Evolutionary conservation across 495 filamentous ascomycete genomes (phyloP).

Genomic region (Massariosphaeria phaeospora): DNA sequence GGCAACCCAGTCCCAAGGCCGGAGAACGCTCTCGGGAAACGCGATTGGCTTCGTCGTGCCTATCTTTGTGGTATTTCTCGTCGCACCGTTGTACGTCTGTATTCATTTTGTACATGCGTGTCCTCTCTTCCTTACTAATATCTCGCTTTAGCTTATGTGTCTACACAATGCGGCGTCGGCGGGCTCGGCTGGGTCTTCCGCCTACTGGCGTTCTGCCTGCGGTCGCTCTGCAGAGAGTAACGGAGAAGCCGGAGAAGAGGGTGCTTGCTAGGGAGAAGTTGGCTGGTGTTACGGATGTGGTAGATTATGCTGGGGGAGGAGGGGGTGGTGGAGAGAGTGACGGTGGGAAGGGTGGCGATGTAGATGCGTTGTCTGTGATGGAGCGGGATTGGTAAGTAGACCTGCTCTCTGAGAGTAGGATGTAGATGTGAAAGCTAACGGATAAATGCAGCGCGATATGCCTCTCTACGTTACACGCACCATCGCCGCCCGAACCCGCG

Average conservation of each 20-base stretch:
- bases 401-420: neutral
- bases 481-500: constrained; percentile 11
- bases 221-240: neutral
- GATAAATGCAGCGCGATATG: constrained; percentile 16
- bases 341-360: neutral
- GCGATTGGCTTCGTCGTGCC: constrained; percentile 7
- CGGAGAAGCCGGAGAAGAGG: too few relatives aligned
- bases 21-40: neutral
- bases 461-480: constrained; percentile 9
- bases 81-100: constrained; percentile 11
- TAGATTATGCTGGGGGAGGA: neutral
- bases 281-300: constrained; percentile 7
- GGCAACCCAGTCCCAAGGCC: neutral
- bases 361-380: neutral
- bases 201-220: neutral
- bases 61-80: constrained; percentile 1
- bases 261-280: constrained; percentile 9
- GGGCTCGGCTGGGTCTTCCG: neutral
- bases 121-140: neutral
- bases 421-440: neutral
- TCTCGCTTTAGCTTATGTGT: neutral
- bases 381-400: constrained; percentile 16
- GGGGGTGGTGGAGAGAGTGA: neutral
- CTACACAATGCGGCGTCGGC: neutral
- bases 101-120: neutral